Base-by-base conservation (phyloP, 371 early-diverging fungal genomes). In the Funneliformis caledonium region DNA sequence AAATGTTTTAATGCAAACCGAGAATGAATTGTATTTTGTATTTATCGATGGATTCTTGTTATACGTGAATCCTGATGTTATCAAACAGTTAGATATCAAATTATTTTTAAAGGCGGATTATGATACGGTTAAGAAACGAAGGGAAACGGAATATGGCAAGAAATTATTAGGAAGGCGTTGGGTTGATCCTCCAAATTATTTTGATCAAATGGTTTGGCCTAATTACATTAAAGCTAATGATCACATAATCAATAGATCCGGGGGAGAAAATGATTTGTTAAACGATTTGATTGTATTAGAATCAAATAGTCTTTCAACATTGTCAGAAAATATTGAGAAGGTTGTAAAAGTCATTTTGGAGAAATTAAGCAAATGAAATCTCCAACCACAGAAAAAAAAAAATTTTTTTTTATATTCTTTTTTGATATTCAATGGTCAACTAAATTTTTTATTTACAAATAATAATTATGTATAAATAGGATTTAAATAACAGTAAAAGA, bases 41-140 rank as follows among this genome's bases (percentile, higher is more conserved):
- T 85, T 97, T 31, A 90, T 95, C 3, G 97, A 97, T 83, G 97
- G 97, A 37, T 95, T 97, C 80, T 86, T 97, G 79, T 88, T 96
- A 47, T 95, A 85, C 81, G 84, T 84, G 72, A 83, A 89, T 69
- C 77, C 82, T 2, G 82, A 81, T n/a, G 81, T 93, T 2, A 80
- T 88, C 6, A 80, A 84, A 0, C 83, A 86, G 1, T 85, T 94
- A n/a, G 93, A 95, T 72, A 82, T 88, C 22, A 88, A 89, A 33
- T 76, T 95, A 47, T 92, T 92, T 76, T 78, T 94, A 7, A 88
- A 87, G 31, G 92, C 93, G 0, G 85, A 88, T 2, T 91, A 89
- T 80, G 86, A 87, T 5, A 89, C 89, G 9, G 81, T 96, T 59
- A 91, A 92, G 80, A 64, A 83, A 12, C 87, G 97, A 31, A 84